phyloP scores from a whole-genome alignment of 352 stramenopile species.

The Globisporangium perplexum region DNA sequence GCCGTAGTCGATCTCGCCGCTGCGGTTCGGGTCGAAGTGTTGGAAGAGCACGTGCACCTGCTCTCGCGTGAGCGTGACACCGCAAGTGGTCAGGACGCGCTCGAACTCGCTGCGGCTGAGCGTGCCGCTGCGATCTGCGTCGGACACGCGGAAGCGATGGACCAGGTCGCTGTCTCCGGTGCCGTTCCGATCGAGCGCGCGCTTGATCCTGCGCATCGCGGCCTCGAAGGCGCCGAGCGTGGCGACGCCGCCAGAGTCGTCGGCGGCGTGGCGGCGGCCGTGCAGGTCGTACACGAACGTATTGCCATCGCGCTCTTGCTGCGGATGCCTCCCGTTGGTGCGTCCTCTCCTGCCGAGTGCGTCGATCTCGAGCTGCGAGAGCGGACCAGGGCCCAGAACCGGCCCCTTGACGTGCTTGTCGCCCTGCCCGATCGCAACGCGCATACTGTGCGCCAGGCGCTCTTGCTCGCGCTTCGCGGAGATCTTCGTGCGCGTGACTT shows the following conservation, averaged over 20 bases:
- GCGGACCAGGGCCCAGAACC: slow-evolving; percentile 33
- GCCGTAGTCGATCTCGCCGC: slow-evolving; percentile 44
- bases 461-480: slow-evolving; percentile 36
- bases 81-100: slow-evolving; percentile 23
- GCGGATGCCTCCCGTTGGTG: not conserved
- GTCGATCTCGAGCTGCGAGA: slow-evolving; percentile 42
- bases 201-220: slow-evolving; percentile 54
- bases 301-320: not conserved
- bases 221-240: slow-evolving; percentile 29
- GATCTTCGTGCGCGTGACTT: slow-evolving; percentile 40
- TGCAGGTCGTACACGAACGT: slow-evolving; percentile 58
- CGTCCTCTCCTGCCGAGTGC: not conserved
- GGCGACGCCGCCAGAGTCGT: slow-evolving; percentile 20
- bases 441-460: slow-evolving; percentile 24
- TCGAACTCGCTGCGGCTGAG: slow-evolving; percentile 43
- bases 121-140: slow-evolving; percentile 39
- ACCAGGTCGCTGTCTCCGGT: slow-evolving; percentile 14
- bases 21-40: slow-evolving; percentile 44
- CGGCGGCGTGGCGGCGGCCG: slow-evolving; percentile 32
- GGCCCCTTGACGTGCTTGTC: slow-evolving; percentile 26
- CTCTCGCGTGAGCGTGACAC: slow-evolving; percentile 25
- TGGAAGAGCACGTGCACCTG: slow-evolving; percentile 38
- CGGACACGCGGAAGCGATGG: slow-evolving; percentile 38
- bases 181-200: slow-evolving; percentile 15
- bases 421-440: slow-evolving; percentile 21